Evolutionary conservation across 192 early-diverging fungal genomes (phyloP).

Genomic region (Obelidium mucronatum): DNA sequence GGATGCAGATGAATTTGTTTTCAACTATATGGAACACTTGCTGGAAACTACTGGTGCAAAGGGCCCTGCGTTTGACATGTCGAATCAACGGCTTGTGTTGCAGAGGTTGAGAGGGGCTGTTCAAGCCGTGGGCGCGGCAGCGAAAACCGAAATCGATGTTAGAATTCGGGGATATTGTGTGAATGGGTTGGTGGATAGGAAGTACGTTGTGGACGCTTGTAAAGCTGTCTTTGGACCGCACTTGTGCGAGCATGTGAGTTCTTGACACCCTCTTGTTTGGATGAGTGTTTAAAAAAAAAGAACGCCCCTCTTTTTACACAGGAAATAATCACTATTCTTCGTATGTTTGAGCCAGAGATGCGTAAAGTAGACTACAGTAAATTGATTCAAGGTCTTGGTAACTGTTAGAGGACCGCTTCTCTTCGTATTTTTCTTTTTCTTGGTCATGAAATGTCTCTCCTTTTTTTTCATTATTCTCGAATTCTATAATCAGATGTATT

Average conservation of each 20-base stretch:
- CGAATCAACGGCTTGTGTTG: conserved; percentile 37
- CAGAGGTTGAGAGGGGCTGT: conserved; percentile 35
- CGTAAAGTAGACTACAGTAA: conserved; percentile 39
- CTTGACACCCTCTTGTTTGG: conserved; percentile 8
- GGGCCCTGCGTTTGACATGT: conserved; percentile 37
- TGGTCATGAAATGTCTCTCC: background rate
- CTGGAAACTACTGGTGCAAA: background rate
- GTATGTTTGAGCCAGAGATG: conserved; percentile 55
- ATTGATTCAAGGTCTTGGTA: conserved; percentile 35
- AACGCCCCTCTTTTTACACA: conserved; percentile 18
- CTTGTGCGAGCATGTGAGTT: conserved; percentile 57
- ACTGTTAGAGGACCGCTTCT: conserved; percentile 11
- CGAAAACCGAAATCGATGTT: conserved; percentile 21
- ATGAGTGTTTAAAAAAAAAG: conserved; percentile 9
- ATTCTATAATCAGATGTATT: too few relatives aligned
- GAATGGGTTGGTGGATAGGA: conserved; percentile 46
- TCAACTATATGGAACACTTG: conserved; percentile 58
- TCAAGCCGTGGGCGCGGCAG: conserved; percentile 18
- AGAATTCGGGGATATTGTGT: conserved; percentile 14
- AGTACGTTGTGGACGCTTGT: conserved; percentile 44
- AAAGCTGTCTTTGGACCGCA: conserved; percentile 39
- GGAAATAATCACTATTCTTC: conserved; percentile 63
- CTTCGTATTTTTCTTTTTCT: background rate
- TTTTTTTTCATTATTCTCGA: background rate
- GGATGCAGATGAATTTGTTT: conserved; percentile 72